Evolutionary conservation across 2,329 filamentous ascomycete genomes (phyloP), one percentile per base, ranked within the genome.

Genomic region (Mycosphaerella sp.): DNA sequence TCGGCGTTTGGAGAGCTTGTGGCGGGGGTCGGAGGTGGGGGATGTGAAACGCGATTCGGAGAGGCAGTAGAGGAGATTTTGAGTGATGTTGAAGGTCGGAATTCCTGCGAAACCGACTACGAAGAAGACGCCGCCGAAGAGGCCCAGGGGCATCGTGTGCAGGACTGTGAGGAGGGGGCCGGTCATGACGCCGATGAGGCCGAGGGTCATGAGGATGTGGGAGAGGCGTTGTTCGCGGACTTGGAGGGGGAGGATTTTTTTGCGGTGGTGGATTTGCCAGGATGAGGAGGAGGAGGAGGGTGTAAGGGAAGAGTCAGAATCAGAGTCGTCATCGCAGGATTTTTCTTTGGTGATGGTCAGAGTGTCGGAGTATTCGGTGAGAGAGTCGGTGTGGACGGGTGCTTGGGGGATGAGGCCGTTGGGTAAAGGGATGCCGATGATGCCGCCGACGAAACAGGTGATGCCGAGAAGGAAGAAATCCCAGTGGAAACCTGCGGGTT

Each of bases 401-500:
- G 80, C 80, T 70, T 81, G 78, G 0, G 79, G 79, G n/a, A 80
- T 78, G 0, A 82, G 71, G 4, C 79, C 80, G 54, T 82, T 82
- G 2, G 80, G 79, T 38, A 81, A 73, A 0, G 79, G 80, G 6
- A 82, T 73, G 2, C 78, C 78, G 9, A 82, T 70, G n/a, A 82
- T 73, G 0, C 78, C 79, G 2, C 74, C 73, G 17, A 81, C 71
- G 55, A 79, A 78, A 1, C 77, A 80, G 0, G 79, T 81, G 55
- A 75, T 73, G 6, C 79, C 80, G 0, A 82, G 72, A 0, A 82
- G 72, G 66, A 81, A 81, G 61, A 81, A 76, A 64, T 82, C 80
- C 79, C 79, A 81, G 63, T 81, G 78, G 62, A 81, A 82, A n/a
- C 79, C 79, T 0, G 78, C 78, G 0, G 79, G 79, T 59, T 82